A percentile compares a stretch with the other conserved stretches of the same genome.
Evolutionary conservation across 352 stramenopile genomes (phyloP).

Genomic region (Peronospora belbahrii): DNA sequence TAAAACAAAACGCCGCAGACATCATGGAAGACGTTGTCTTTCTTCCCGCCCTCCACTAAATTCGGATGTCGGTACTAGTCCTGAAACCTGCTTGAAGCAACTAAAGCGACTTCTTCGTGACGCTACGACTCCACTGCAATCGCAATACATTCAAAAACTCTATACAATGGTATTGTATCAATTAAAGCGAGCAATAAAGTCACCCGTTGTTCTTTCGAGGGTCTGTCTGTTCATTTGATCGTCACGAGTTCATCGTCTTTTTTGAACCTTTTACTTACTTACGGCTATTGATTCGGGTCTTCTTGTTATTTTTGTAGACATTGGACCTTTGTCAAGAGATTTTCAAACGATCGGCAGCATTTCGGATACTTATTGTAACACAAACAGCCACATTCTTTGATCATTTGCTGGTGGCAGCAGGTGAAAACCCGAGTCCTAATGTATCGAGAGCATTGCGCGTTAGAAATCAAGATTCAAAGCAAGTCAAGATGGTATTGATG

Average conservation of each 20-base stretch:
- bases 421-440: conserved; percentile 27
- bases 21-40: background rate
- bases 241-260: too few relatives aligned
- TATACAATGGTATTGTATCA: conserved; percentile 19
- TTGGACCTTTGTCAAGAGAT: conserved; percentile 41
- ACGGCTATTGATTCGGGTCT: too few relatives aligned
- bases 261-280: too few relatives aligned
- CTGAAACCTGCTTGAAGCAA: conserved; percentile 18
- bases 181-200: conserved; percentile 12
- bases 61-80: background rate
- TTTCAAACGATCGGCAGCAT: conserved; percentile 47
- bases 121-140: conserved; percentile 13
- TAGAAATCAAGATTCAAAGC: conserved; percentile 10
- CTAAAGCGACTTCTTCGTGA: conserved; percentile 30
- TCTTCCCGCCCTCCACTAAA: background rate
- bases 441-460: conserved; percentile 19
- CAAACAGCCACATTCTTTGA: conserved; percentile 42
- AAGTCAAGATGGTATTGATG: conserved; percentile 29
- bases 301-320: conserved; percentile 9
- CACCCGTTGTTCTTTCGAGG: conserved; percentile 13
- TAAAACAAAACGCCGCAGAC: conserved; percentile 4
- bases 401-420: conserved; percentile 35
- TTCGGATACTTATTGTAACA: conserved; percentile 36
- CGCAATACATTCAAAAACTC: conserved; percentile 23
- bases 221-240: conserved; percentile 1